A percentile compares a stretch with the other conserved stretches of the same genome.
These are phyloP conservation scores for Phytophthora sp. DNA, from an alignment of 352 stramenopile genomes.

Conservation along the genomic window DNA sequence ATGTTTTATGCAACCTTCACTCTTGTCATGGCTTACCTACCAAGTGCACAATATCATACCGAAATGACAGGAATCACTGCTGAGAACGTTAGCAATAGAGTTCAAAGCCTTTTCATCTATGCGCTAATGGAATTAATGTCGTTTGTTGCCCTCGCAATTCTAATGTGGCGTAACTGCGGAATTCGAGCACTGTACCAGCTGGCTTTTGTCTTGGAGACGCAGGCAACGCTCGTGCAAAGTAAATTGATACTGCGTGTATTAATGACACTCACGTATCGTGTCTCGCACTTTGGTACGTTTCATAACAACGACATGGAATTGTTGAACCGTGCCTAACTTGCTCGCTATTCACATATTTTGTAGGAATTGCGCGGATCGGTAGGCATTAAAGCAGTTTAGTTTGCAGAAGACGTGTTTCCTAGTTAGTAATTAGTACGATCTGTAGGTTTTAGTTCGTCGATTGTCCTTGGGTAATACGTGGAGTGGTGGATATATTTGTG, in stretches of 20 bases:
- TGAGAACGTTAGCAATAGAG: neutral
- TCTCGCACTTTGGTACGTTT: slow-evolving; percentile 17
- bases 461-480: too few species aligned
- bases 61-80: slow-evolving; percentile 13
- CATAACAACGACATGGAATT: neutral
- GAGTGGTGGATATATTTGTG: too few species aligned
- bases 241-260: slow-evolving; percentile 24
- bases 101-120: slow-evolving; percentile 22
- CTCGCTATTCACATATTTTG: neutral
- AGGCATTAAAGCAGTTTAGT: too few species aligned
- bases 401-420: too few species aligned
- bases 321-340: neutral
- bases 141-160: slow-evolving; percentile 5
- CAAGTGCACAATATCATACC: slow-evolving; percentile 36
- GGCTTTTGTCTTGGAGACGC: slow-evolving; percentile 33
- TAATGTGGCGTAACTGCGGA: slow-evolving; percentile 13
- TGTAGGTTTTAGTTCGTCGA: too few species aligned
- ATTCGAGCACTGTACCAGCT: slow-evolving; percentile 25
- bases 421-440: too few species aligned
- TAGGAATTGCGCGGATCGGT: neutral
- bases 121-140: slow-evolving; percentile 20
- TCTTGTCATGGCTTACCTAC: slow-evolving; percentile 12
- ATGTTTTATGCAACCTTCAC: slow-evolving; percentile 25
- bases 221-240: slow-evolving; percentile 6
- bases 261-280: slow-evolving; percentile 4